A percentile compares a stretch with the other conserved stretches of the same genome.
Conservation (phyloP, 352 stramenopile genomes). For the Lagenidium giganteum region DNA sequence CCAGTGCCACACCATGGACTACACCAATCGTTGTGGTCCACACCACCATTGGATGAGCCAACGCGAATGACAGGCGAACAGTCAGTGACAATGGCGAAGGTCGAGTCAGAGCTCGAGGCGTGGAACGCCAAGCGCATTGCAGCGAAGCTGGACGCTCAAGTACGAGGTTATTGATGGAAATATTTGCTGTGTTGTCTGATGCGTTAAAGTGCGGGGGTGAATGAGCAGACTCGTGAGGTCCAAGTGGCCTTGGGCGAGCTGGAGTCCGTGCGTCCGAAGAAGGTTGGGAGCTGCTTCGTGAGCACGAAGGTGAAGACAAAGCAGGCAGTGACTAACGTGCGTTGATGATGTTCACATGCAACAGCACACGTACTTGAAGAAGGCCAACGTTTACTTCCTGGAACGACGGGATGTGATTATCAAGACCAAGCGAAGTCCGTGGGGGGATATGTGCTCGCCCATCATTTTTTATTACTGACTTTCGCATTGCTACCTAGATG, state of each 20-base stretch:
- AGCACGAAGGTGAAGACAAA: no score
- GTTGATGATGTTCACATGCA: neutral
- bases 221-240: conserved; percentile 64
- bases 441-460: neutral
- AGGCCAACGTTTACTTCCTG: conserved; percentile 71
- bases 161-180: conserved; percentile 1
- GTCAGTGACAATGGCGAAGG: conserved; percentile 25
- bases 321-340: conserved; percentile 1
- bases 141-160: conserved; percentile 35
- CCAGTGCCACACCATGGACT: no score
- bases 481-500: conserved; percentile 22
- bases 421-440: conserved; percentile 59
- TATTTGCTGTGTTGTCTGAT: neutral
- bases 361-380: conserved; percentile 66
- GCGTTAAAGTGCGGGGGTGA: neutral
- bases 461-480: neutral
- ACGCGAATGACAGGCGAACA: no score
- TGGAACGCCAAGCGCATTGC: conserved; percentile 44
- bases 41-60: no score
- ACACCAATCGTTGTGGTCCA: no score
- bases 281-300: conserved; percentile 26
- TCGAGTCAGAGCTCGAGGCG: conserved; percentile 24
- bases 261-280: conserved; percentile 62
- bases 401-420: conserved; percentile 60
- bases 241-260: conserved; percentile 72